These are phyloP conservation scores for Penicillium simplicissimum DNA, from an alignment of 495 filamentous ascomycete genomes.

Conservation along the genomic window DNA sequence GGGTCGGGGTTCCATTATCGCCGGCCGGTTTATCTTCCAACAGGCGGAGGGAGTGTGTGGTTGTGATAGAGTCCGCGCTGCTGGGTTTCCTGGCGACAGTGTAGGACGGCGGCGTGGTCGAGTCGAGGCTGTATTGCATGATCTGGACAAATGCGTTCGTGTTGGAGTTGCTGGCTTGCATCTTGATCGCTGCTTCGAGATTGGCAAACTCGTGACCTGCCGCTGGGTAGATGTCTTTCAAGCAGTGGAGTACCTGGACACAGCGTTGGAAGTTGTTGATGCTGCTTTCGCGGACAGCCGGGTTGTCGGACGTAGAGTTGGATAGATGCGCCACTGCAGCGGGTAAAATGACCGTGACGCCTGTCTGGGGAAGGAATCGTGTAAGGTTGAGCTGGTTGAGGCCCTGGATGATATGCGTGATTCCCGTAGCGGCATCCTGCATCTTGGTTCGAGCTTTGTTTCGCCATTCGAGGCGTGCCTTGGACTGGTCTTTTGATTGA, in stretches of 20 bases:
- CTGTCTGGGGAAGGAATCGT: conserved; percentile 76
- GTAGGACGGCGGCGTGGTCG: conserved; percentile 13
- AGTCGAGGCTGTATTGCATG: conserved; percentile 36
- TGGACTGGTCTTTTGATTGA: conserved; percentile 51
- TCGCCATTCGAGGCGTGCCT: conserved; percentile 35
- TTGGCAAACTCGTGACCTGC: conserved; percentile 80
- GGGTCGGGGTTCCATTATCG: not conserved
- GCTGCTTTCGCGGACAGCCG: conserved; percentile 62
- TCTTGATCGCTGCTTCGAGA: conserved; percentile 75
- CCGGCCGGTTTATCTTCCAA: not conserved
- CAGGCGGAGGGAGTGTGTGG: conserved; percentile 4
- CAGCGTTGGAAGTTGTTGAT: conserved; percentile 75
- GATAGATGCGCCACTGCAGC: conserved; percentile 86
- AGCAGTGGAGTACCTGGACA: conserved; percentile 71
- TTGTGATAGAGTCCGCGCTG: conserved; percentile 13
- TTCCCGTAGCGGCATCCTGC: conserved; percentile 71
- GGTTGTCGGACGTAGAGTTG: conserved; percentile 74
- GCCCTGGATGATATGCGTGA: conserved; percentile 71
- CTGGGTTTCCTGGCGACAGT: conserved; percentile 21
- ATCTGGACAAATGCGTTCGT: conserved; percentile 38
- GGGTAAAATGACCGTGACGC: conserved; percentile 81
- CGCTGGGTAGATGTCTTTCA: conserved; percentile 80
- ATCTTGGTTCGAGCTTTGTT: conserved; percentile 68
- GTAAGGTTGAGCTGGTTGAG: conserved; percentile 69
- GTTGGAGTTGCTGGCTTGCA: conserved; percentile 32